Evolutionary conservation across 2,329 filamentous ascomycete genomes (phyloP), one percentile per base, ranked within the genome.

Genomic region (Fusarium sp.): DNA sequence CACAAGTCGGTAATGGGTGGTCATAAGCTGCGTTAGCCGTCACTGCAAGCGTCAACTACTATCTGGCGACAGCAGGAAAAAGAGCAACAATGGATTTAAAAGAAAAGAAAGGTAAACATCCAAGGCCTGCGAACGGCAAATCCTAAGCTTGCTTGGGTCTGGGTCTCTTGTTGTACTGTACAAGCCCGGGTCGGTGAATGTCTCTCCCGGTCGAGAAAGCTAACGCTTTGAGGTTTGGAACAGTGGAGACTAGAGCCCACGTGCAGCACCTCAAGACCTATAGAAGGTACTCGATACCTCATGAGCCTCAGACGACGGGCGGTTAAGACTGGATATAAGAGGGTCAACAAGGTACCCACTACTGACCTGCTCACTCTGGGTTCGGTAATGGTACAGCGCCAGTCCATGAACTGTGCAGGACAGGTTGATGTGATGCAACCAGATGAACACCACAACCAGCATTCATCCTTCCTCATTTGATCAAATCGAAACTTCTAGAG

Each of bases 101-200:
- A 18, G 49, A 18, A 29, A 53, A 16, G 49, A n/a, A 32, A 20
- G 16, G 22, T 46, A 66, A 67, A 42, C 38, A 56, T 62, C 34
- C 34, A 64, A 42, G 54, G 44, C 18, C 51, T 71, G 54, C 38
- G 46, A 71, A 60, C 68, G 44, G 46, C 30, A 45, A 49, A 46
- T 56, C 32, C 53, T 46, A 30, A 65, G 58, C 32, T 65, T 60
- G 42, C 24, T 22, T 24, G 15, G 22, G 42, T 44, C 42, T 44
- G 22, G 49, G 63, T 62, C 40, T 53, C 45, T 71, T 64, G 58
- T 70, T 71, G 63, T 59, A 71, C 47, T 40, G 69, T 43, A 60
- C 34, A 43, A 52, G 16, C 56, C 63, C 45, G 67, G 44, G 63
- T 71, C 68, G 68, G 68, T 71, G 68, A 71, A 71, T 71, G 38